Evolutionary conservation across 352 stramenopile genomes (phyloP), one percentile per base, ranked within the genome.

Genomic region (Phytophthora citricola): DNA sequence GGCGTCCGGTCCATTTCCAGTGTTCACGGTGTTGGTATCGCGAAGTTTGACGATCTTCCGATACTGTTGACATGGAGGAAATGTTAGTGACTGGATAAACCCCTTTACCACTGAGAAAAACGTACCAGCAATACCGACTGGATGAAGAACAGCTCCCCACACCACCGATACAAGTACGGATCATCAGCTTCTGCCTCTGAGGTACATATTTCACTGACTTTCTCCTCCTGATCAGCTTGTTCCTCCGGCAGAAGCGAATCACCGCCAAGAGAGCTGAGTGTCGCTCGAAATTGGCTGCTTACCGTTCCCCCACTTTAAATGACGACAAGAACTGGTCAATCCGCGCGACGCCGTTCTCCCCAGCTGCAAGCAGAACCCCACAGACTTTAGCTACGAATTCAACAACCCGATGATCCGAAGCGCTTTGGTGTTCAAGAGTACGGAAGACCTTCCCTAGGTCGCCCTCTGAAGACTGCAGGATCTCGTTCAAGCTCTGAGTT

Each of bases 141-240:
- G 29, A 92, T 49, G 44, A 92, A 85, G 47, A 82, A 83, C 0
- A 91, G 39, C 48, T 93, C 85, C 14, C 78, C 85, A 46, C 71
- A 82, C 85, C 85, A 92, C 0, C 73, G 63, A 58, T 77, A 89
- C 39, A 90, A 43, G 20, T 80, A 83, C 2, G 82, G 47, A 14
- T 93, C 81, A 34, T 93, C 76, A 12, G 32, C 34, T 50, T 38
- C 63, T 46, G 58, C 24, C 29, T 59, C 24, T 22, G 24, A 8
- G 15, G 56, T 32, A 4, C 8, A 36, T 4, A 36, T 36, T 36
- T 36, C 31, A 36, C 10, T 14, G 31, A 14, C 31, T 36, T 36
- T 49, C 15, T 3, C n/a, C 20, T 58, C 45, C 41, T 56, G 34
- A n/a, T 59, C 50, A 26, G 12, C 11, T 51, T 15, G 47, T 43